Evolutionary conservation across 345 rosid species (phyloP).

Genomic region (Salix exigua): DNA sequence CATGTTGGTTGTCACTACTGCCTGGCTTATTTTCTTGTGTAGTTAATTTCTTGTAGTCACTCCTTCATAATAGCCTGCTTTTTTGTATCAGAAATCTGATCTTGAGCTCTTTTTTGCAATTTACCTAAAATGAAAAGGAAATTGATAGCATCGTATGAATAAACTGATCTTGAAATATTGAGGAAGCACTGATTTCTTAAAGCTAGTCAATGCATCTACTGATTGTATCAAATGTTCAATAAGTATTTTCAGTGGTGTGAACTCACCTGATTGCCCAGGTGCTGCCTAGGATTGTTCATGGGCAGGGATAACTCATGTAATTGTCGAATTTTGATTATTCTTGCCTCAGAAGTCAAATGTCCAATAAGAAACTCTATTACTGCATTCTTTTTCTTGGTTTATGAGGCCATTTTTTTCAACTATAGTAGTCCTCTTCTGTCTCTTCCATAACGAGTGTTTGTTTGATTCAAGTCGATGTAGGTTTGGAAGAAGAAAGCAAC

Average conservation of each 20-base stretch:
- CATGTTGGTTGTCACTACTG: neutral
- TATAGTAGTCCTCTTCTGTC: neutral
- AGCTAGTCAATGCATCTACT: neutral
- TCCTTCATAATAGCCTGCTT: neutral
- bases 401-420: neutral
- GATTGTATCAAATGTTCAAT: neutral
- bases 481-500: neutral
- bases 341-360: neutral
- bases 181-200: neutral
- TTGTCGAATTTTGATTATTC: too few relatives aligned
- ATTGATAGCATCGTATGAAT: neutral
- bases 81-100: neutral
- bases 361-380: neutral
- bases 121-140: neutral
- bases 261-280: neutral
- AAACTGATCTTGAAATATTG: neutral
- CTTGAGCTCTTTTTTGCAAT: neutral
- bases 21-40: conserved; percentile 1
- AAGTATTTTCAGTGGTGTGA: neutral
- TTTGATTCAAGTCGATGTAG: neutral
- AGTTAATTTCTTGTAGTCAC: neutral
- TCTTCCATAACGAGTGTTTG: neutral
- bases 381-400: neutral
- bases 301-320: neutral
- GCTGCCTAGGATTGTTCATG: neutral